Evolutionary conservation across 495 filamentous ascomycete species (phyloP).

Genomic region (Xylaria acuta): DNA sequence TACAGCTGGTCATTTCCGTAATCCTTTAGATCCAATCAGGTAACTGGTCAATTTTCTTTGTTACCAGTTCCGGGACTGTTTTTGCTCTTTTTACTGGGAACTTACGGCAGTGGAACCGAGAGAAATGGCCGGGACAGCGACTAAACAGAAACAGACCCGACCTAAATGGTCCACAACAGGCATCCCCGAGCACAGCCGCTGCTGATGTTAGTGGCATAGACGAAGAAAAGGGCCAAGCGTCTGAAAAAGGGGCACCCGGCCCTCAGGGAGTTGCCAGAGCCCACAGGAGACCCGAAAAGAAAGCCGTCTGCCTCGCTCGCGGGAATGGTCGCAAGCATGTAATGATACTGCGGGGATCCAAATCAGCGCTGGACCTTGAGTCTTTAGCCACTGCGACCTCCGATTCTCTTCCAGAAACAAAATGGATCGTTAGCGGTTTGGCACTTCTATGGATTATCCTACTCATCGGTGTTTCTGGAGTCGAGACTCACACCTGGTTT

Average conservation of each 20-base stretch:
- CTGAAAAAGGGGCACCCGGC: neutral
- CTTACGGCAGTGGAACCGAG: conserved; percentile 52
- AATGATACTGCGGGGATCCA: neutral
- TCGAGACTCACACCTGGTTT: conserved; percentile 50
- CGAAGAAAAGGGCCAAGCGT: neutral
- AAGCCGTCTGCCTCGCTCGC: neutral
- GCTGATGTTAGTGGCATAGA: neutral
- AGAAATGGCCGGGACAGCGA: conserved; percentile 50
- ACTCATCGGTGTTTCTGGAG: conserved; percentile 46
- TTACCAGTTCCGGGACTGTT: conserved; percentile 44
- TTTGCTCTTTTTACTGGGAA: conserved; percentile 42
- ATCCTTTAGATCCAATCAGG: conserved; percentile 47
- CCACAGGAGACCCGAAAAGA: neutral
- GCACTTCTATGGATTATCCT: conserved; percentile 49
- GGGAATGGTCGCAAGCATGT: neutral
- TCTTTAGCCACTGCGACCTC: neutral
- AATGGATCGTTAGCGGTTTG: conserved; percentile 17
- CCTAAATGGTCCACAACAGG: too few relatives aligned
- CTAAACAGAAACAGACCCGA: neutral
- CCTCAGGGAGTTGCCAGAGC: neutral
- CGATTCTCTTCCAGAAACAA: neutral
- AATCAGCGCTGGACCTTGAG: neutral
- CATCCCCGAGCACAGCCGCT: neutral
- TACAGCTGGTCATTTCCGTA: conserved; percentile 52
- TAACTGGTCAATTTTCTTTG: conserved; percentile 52